Percentiles rank a stretch among this genome's conserved stretches.
Conservation (phyloP, 2,329 filamentous ascomycete genomes). For the Plenodomus lindquistii region DNA sequence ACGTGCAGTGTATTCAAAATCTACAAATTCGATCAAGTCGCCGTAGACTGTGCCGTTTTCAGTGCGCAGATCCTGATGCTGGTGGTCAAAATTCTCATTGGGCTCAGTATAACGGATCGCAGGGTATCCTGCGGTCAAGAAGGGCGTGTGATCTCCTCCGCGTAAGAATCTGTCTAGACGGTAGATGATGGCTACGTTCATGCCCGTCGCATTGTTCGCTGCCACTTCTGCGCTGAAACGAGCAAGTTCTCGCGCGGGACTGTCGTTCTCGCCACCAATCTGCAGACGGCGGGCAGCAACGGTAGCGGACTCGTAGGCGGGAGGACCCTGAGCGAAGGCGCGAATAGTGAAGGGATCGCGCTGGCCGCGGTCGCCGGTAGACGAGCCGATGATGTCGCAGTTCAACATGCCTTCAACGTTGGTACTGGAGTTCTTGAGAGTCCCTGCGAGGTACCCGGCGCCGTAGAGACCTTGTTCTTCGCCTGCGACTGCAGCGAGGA, state of each 20-base stretch:
- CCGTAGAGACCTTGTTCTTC: constrained; percentile 63
- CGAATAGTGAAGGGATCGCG: constrained; percentile 57
- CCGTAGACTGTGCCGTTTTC: constrained; percentile 58
- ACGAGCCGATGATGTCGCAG: constrained; percentile 61
- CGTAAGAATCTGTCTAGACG: constrained; percentile 60
- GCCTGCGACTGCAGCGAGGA: constrained; percentile 61
- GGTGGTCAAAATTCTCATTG: constrained; percentile 60
- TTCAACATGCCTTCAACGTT: constrained; percentile 63
- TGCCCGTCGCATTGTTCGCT: constrained; percentile 55
- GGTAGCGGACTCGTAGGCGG: constrained; percentile 48
- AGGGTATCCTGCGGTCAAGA: constrained; percentile 60
- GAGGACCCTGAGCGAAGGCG: constrained; percentile 58
- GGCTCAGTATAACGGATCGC: constrained; percentile 62
- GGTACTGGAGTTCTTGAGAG: constrained; percentile 54
- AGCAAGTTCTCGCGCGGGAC: constrained; percentile 58
- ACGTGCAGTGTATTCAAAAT: constrained; percentile 58
- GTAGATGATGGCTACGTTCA: constrained; percentile 62
- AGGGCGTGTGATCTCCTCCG: constrained; percentile 61
- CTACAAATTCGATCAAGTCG: constrained; percentile 61
- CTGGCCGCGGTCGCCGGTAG: constrained; percentile 51
- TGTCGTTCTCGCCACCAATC: constrained; percentile 57
- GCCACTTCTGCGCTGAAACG: constrained; percentile 60
- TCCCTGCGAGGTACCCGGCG: constrained; percentile 56
- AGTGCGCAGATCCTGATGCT: constrained; percentile 60
- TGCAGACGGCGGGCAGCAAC: constrained; percentile 46